Conservation (phyloP, 176 grass and related monocot genomes). For the Oryza brachyantha region DNA sequence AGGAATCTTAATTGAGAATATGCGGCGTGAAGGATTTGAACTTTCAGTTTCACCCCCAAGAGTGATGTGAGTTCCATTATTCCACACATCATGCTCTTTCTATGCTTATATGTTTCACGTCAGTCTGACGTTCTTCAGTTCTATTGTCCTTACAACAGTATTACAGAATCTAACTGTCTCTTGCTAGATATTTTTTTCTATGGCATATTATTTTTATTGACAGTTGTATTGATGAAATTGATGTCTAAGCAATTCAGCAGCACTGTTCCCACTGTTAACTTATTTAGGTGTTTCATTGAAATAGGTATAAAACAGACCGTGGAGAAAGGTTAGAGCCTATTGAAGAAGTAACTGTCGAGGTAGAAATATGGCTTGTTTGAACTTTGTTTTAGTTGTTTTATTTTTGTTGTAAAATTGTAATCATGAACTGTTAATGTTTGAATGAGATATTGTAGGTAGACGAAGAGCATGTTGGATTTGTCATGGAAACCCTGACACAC, state of each 20-base stretch:
- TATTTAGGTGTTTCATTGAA: conserved; percentile 27
- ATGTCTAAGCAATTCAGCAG: conserved; percentile 5
- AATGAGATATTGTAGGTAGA: conserved; percentile 66
- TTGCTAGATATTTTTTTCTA: conserved; percentile 10
- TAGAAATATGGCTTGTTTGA: conserved; percentile 38
- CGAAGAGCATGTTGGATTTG: conserved; percentile 93
- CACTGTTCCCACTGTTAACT: neutral
- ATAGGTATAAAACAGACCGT: conserved; percentile 88
- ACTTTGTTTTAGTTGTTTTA: conserved; percentile 27
- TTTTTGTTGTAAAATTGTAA: conserved; percentile 14
- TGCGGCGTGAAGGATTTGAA: conserved; percentile 99
- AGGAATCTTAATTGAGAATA: conserved; percentile 99
- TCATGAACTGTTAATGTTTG: conserved; percentile 18
- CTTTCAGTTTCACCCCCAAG: conserved; percentile 94
- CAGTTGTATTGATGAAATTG: neutral
- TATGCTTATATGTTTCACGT: conserved; percentile 15
- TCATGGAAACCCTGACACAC: conserved; percentile 89
- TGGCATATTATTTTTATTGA: conserved; percentile 1
- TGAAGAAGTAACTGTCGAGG: conserved; percentile 99
- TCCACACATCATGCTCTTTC: neutral
- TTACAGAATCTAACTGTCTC: conserved; percentile 1
- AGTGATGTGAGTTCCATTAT: conserved; percentile 71
- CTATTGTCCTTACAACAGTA: neutral
- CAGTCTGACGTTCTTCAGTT: neutral
- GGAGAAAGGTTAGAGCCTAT: conserved; percentile 81